Evolutionary conservation across 495 filamentous ascomycete species (phyloP).

Genomic region (Xylaria nigripes): DNA sequence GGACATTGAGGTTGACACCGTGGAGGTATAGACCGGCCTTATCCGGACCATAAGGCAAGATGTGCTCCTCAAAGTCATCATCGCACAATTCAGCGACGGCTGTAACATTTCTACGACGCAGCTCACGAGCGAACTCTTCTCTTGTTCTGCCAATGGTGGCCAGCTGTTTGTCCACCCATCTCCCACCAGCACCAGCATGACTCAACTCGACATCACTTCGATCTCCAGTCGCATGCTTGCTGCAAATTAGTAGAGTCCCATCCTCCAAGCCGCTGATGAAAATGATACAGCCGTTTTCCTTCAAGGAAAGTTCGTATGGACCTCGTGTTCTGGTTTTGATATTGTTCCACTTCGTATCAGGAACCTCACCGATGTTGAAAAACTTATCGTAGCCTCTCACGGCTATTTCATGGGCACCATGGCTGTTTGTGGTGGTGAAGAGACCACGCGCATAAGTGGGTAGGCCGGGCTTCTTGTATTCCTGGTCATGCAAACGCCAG

Average conservation of each 20-base stretch:
- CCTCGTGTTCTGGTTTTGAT: conserved; percentile 69
- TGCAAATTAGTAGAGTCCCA: conserved; percentile 82
- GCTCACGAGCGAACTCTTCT: conserved; percentile 62
- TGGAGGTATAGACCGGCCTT: conserved; percentile 90
- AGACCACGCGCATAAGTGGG: conserved; percentile 89
- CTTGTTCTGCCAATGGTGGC: conserved; percentile 62
- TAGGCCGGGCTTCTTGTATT: conserved; percentile 77
- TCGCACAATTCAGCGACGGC: conserved; percentile 96
- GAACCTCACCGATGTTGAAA: conserved; percentile 82
- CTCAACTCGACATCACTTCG: conserved; percentile 59
- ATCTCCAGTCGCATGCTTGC: conserved; percentile 89
- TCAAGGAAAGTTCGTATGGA: conserved; percentile 91
- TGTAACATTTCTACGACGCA: conserved; percentile 77
- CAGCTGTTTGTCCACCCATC: conserved; percentile 77
- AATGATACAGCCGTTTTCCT: conserved; percentile 98
- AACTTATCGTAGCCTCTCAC: conserved; percentile 96
- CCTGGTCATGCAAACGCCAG: conserved; percentile 89
- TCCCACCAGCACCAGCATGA: conserved; percentile 80
- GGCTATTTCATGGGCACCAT: conserved; percentile 65
- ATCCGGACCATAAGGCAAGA: conserved; percentile 78
- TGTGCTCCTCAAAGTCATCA: conserved; percentile 93
- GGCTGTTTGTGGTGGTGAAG: conserved; percentile 63
- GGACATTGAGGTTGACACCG: conserved; percentile 89
- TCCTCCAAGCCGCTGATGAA: conserved; percentile 90
- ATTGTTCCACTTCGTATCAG: conserved; percentile 70